Evolutionary conservation across 345 rosid species (phyloP), one percentile per base, ranked within the genome.

Genomic region (Lepidium didymum): DNA sequence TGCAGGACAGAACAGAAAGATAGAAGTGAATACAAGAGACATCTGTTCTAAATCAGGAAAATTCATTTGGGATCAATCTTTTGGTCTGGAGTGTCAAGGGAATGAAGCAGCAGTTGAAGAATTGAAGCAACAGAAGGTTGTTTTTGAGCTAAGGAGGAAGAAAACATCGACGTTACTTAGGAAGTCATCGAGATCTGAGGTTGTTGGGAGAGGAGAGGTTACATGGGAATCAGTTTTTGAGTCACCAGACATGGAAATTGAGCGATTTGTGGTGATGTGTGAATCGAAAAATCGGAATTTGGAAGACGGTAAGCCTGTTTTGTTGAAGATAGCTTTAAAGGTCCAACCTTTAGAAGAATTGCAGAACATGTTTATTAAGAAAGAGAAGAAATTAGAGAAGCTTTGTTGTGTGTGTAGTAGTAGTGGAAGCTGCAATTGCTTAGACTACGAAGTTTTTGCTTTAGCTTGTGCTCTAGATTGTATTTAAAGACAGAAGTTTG

Each of bases 61-160:
- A 2, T 56, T 78, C 59, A 5, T 67, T 21, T 86, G 91, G 95
- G 83, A 89, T 43, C 82, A 87, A 58, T 75, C 83, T 41, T 81
- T 85, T 70, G 84, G 83, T 3, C 44, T 90, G 11, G 86, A 85
- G 69, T 88, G 96, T 67, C 74, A 58, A 64, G 91, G 92, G 2
- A 53, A 67, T 13, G 65, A 88, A 72, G 87, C 70, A 11, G 79
- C 91, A 52, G 60, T 85, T 35, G 31, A 68, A 13, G 52, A 53
- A 47, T 31, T 90, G 37, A 81, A 68, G 78, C 79, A 84, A 75
- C 79, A 84, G 7, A 80, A 64, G 23, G 75, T 85, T 0, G 80
- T 74, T 43, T 82, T 93, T 16, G 90, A 93, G 87, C 78, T 90
- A 27, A 62, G 93, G 43, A 79, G 79, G 79, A 77, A 82, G 73